Evolutionary conservation across 805 yeast genomes (phyloP).

Genomic region (Barnettozyma populi): DNA sequence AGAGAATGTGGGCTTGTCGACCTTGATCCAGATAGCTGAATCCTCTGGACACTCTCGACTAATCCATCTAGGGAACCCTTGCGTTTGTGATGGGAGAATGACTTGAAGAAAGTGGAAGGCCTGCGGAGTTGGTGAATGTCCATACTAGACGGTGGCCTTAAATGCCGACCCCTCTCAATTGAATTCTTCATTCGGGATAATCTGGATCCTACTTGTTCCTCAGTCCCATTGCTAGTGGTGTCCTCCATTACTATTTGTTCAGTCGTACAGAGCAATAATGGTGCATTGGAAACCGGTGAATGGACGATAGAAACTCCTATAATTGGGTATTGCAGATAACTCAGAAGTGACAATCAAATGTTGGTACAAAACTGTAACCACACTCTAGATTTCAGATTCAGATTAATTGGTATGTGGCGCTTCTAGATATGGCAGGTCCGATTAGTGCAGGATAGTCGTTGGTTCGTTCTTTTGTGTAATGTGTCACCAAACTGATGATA

Average conservation of each 20-base stretch:
- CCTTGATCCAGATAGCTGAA: slow-evolving; percentile 1
- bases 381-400: background rate
- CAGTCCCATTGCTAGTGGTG: background rate
- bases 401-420: background rate
- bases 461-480: background rate
- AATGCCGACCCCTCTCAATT: slow-evolving; percentile 2
- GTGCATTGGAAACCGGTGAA: background rate
- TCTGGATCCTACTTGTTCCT: background rate
- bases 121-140: slow-evolving; percentile 5
- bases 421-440: background rate
- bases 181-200: slow-evolving; percentile 6
- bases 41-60: background rate
- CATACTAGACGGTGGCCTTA: slow-evolving; percentile 5
- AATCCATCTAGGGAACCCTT: slow-evolving; percentile 8
- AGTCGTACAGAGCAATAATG: background rate
- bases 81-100: slow-evolving; percentile 5
- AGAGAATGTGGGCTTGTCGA: background rate
- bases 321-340: background rate
- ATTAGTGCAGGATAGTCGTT: background rate
- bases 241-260: background rate
- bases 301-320: background rate
- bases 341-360: background rate
- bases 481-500: background rate
- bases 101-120: slow-evolving; percentile 9
- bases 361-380: background rate